Evolutionary conservation across 768 basidiomycete genomes (phyloP), one percentile per base, ranked within the genome.

Genomic region (Butyriboletus loyo): DNA sequence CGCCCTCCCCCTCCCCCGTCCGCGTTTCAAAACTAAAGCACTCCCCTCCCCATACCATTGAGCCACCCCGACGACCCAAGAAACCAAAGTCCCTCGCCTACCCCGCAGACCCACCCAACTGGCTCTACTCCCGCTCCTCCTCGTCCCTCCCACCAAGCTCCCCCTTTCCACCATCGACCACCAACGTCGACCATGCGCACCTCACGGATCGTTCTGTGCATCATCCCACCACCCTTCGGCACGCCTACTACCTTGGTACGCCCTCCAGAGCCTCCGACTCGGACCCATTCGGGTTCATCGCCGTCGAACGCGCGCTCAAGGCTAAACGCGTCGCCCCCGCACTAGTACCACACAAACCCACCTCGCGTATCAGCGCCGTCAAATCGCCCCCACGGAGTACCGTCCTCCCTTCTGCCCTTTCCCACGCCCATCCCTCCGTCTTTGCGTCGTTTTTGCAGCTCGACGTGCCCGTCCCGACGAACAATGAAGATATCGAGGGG

Each of bases 281-380:
- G 0, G 82, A 84, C 54, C 82, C 81, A 0, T 84, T 84, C 53
- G 82, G 82, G 0, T 82, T 84, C 55, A 69, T 81, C 30, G 78
- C 81, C 17, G 73, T 80, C 1, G 81, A 84, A 61, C 73, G 71
- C 46, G 77, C 74, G 44, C 62, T 83, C 54, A 80, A 78, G 58
- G 72, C 65, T 1, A 69, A 74, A 37, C 77, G 79, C 7, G 56
- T 62, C 5, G 47, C 46, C 1, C 56, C 46, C 41, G 39, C 43
- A 6, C 60, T 52, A 7, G 56, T 52, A 25, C 41, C 51, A 21
- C 55, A 8, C 19, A 58, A 50, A 35, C 46, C 58, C 19, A 15
- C 46, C 14, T 36, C 45, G 46, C 55, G 58, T 21, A 22, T 38
- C 52, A 53, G 58, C 32, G 22, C 35, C 45, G 39, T 56, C 47